These are phyloP conservation scores for Micractinium sp. DNA, from an alignment of 139 green algal species.

Conservation along the genomic window DNA sequence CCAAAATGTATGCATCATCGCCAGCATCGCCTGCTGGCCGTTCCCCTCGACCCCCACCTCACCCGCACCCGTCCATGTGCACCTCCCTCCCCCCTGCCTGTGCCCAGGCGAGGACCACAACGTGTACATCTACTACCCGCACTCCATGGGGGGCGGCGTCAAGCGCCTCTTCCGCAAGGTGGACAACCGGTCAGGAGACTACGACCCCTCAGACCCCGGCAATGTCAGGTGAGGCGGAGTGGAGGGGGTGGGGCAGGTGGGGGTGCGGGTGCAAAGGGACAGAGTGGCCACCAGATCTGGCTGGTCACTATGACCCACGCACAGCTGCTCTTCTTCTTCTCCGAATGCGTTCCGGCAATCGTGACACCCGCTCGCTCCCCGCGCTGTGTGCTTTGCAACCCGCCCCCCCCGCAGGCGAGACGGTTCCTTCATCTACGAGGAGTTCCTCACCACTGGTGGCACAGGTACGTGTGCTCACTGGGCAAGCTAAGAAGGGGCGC, in stretches of 20 bases:
- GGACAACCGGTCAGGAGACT: constrained; percentile 84
- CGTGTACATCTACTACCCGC: constrained; percentile 98
- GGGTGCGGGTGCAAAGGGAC: too few species aligned
- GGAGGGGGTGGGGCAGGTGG: too few species aligned
- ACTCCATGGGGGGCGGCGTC: constrained; percentile 95
- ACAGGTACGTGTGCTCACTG: constrained; percentile 54
- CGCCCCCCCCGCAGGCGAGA: constrained; percentile 61
- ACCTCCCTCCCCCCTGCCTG: not conserved
- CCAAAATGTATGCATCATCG: too few species aligned
- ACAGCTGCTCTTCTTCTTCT: not conserved
- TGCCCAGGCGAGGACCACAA: constrained; percentile 95
- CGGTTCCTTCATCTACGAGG: constrained; percentile 98
- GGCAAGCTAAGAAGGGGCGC: too few species aligned
- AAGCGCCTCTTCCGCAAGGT: constrained; percentile 98
- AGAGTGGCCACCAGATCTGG: too few species aligned
- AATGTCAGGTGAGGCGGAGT: constrained; percentile 56
- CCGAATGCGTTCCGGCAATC: not conserved
- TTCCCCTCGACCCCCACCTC: too few species aligned
- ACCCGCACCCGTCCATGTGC: not conserved
- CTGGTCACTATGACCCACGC: not conserved
- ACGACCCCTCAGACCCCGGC: constrained; percentile 83
- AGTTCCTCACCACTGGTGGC: constrained; percentile 95
- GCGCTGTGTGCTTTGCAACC: not conserved
- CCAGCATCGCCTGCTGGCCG: too few species aligned
- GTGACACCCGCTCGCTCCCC: not conserved